These are phyloP conservation scores for Apiospora phragmitis DNA, from an alignment of 2,329 filamentous ascomycete species.

Conservation along the genomic window DNA sequence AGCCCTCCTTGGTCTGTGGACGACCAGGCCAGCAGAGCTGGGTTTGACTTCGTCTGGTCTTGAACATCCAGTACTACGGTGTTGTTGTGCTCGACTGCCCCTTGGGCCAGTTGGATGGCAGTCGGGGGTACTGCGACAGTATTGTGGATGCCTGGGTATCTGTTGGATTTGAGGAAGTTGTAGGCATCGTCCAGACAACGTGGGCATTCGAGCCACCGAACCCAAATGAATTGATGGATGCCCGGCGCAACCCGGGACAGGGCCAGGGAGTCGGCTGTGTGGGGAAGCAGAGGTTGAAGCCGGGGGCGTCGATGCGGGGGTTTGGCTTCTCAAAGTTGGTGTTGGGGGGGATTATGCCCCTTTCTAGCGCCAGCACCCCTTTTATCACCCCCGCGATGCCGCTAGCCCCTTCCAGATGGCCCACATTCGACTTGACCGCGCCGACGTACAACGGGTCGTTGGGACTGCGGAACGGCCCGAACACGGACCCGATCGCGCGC, in stretches of 20 bases:
- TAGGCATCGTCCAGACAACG: not conserved
- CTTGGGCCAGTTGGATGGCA: too few species aligned
- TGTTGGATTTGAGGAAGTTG: not conserved
- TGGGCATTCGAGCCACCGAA: constrained; percentile 29
- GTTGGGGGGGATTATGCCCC: constrained; percentile 43
- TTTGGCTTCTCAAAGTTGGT: constrained; percentile 38
- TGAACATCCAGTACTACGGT: too few species aligned
- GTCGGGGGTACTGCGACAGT: too few species aligned
- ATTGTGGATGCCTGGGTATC: not conserved
- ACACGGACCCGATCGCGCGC: constrained; percentile 32
- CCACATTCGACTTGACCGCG: constrained; percentile 39
- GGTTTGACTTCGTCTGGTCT: too few species aligned
- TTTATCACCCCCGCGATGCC: constrained; percentile 34
- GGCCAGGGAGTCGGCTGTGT: constrained; percentile 17
- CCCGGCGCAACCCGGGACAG: constrained; percentile 9
- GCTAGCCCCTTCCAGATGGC: constrained; percentile 34
- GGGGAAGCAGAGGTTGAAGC: constrained; percentile 22
- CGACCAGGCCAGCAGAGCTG: too few species aligned
- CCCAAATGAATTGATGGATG: constrained; percentile 35
- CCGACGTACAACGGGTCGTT: constrained; percentile 31
- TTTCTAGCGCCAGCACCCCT: constrained; percentile 37
- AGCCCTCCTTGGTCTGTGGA: too few species aligned
- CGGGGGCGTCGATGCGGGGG: constrained; percentile 19
- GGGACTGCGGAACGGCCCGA: constrained; percentile 24
- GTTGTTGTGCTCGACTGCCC: too few species aligned